Evolutionary conservation across 768 basidiomycete genomes (phyloP).

Genomic region (Phanerochaete carnosa): DNA sequence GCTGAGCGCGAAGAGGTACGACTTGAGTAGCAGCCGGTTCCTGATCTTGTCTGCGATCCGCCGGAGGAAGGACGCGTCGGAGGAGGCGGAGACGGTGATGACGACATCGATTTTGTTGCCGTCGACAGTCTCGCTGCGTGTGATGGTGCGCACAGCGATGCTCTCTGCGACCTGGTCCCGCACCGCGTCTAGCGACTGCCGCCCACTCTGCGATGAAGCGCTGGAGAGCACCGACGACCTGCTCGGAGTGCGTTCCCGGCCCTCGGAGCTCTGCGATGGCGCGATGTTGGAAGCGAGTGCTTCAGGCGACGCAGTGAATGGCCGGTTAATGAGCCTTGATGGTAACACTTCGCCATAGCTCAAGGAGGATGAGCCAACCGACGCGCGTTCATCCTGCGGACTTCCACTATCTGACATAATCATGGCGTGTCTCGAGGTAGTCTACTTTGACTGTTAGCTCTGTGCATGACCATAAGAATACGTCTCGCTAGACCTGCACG

Average conservation of each 20-base stretch:
- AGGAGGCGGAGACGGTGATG: slow-evolving; percentile 53
- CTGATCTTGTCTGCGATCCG: slow-evolving; percentile 40
- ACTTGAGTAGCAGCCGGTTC: not conserved
- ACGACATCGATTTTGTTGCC: slow-evolving; percentile 58
- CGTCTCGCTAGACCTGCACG: too few relatives aligned
- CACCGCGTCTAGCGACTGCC: slow-evolving; percentile 58
- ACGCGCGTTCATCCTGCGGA: not conserved
- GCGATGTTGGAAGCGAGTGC: not conserved
- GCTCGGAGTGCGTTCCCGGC: not conserved
- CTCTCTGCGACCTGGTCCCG: slow-evolving; percentile 56
- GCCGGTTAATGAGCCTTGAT: not conserved
- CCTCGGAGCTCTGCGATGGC: not conserved
- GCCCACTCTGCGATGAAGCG: slow-evolving; percentile 4
- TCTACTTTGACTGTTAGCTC: not conserved
- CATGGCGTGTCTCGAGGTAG: not conserved
- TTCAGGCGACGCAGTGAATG: not conserved
- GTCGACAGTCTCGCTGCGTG: slow-evolving; percentile 46
- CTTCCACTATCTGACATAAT: not conserved
- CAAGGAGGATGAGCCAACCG: not conserved
- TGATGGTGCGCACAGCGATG: slow-evolving; percentile 52
- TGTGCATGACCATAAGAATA: not conserved
- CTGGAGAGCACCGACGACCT: not conserved
- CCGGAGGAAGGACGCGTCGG: slow-evolving; percentile 55
- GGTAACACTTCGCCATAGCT: slow-evolving; percentile 7
- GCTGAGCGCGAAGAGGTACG: slow-evolving; percentile 53